Evolutionary conservation across 2,329 filamentous ascomycete species (phyloP).

Genomic region (Colletotrichum viniferum): DNA sequence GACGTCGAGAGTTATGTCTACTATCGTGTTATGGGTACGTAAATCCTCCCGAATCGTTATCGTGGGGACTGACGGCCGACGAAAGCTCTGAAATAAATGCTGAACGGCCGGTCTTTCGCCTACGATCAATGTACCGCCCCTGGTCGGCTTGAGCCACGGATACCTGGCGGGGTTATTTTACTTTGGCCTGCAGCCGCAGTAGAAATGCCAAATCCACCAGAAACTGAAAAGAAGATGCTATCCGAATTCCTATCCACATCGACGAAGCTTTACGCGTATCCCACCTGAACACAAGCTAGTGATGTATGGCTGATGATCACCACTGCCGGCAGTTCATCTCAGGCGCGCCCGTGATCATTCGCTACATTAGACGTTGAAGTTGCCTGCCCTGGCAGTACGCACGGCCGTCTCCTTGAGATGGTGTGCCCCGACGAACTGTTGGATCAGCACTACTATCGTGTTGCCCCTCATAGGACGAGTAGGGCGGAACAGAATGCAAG

Average conservation of each 20-base stretch:
- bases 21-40: no score
- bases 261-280: background rate
- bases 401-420: background rate
- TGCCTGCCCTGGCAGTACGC: background rate
- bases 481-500: background rate
- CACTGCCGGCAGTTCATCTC: background rate
- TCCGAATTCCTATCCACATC: background rate
- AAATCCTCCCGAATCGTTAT: no score
- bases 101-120: no score
- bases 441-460: rapidly evolving
- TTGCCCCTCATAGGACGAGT: background rate
- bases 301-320: background rate
- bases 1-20: background rate
- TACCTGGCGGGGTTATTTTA: no score
- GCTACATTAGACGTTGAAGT: background rate
- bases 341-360: background rate
- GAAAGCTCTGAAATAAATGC: no score
- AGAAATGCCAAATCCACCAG: background rate
- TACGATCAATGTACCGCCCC: no score
- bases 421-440: background rate
- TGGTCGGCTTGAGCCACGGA: no score
- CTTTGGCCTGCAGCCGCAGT: no score
- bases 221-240: background rate
- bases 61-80: no score
- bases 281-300: background rate